Conservation (phyloP, 192 early-diverging fungal species). For the Chytriomyces sp. region DNA sequence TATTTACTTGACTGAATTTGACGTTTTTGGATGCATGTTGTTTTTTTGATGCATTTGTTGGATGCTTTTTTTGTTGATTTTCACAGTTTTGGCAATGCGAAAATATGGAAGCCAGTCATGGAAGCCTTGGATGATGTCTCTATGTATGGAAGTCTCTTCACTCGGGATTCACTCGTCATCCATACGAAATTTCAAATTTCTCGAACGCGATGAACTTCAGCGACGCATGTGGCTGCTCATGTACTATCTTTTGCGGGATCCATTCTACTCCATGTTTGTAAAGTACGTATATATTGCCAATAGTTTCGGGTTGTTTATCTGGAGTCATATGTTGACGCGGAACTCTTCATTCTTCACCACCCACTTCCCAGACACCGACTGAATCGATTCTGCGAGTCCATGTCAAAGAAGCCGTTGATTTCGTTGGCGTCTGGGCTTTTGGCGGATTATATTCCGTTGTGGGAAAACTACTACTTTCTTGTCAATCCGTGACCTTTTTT, state of each 20-base stretch:
- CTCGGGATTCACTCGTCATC: conserved; percentile 24
- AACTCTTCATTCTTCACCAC: too few relatives aligned
- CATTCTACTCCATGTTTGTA: conserved; percentile 82
- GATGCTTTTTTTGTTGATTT: neutral
- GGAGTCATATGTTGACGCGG: neutral
- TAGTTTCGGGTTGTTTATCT: neutral
- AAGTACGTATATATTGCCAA: conserved; percentile 51
- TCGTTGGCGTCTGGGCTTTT: conserved; percentile 28
- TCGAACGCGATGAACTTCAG: conserved; percentile 81
- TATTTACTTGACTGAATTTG: neutral
- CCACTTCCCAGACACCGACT: neutral
- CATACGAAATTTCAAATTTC: conserved; percentile 39
- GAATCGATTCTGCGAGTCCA: conserved; percentile 16
- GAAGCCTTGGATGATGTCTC: conserved; percentile 84
- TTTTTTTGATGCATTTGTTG: too few relatives aligned
- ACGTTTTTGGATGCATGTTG: neutral
- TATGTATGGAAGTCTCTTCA: conserved; percentile 65
- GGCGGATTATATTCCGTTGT: conserved; percentile 38
- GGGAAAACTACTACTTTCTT: conserved; percentile 32
- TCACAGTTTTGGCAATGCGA: conserved; percentile 72
- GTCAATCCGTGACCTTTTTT: conserved; percentile 18
- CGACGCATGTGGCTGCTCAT: conserved; percentile 74
- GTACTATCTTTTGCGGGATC: conserved; percentile 84
- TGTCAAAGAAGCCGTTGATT: conserved; percentile 29
- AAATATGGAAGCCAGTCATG: conserved; percentile 75